These are phyloP conservation scores for Gossypium schwendimanii DNA, from an alignment of 441 rosid genomes.

Conservation along the genomic window DNA sequence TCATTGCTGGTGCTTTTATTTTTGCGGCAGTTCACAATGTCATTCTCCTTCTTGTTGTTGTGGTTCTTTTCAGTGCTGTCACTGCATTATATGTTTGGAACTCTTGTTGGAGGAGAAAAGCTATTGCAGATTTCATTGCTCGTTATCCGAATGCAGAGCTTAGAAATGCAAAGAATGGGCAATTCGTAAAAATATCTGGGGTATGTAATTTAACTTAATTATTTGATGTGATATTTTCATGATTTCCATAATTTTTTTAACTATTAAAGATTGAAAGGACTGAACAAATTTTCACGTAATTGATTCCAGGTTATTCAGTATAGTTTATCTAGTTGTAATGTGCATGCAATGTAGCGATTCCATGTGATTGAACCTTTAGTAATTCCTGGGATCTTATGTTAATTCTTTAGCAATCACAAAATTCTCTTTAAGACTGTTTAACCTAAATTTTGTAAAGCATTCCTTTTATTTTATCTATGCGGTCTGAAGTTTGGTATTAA, in stretches of 20 bases:
- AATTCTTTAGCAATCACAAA: background rate
- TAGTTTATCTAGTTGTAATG: background rate
- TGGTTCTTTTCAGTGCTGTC: slow-evolving; percentile 57
- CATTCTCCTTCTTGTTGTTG: slow-evolving; percentile 63
- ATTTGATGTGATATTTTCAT: background rate
- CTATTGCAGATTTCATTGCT: slow-evolving; percentile 62
- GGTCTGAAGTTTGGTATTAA: no score
- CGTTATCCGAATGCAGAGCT: slow-evolving; percentile 87
- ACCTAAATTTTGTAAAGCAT: no score
- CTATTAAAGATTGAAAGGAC: background rate
- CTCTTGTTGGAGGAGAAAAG: slow-evolving; percentile 72
- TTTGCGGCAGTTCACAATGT: slow-evolving; percentile 86
- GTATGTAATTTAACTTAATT: slow-evolving; percentile 33
- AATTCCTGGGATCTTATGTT: background rate
- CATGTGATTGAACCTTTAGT: background rate
- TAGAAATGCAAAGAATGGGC: slow-evolving; percentile 94
- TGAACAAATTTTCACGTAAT: background rate
- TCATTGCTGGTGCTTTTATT: slow-evolving; percentile 80
- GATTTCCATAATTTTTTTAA: background rate
- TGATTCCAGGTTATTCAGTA: background rate
- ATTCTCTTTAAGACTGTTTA: no score
- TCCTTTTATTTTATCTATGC: no score
- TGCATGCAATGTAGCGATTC: background rate
- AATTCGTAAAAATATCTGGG: slow-evolving; percentile 96
- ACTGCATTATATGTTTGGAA: slow-evolving; percentile 78